phyloP scores from a whole-genome alignment of 768 basidiomycete species.

The Xanthoconium purpureum region DNA sequence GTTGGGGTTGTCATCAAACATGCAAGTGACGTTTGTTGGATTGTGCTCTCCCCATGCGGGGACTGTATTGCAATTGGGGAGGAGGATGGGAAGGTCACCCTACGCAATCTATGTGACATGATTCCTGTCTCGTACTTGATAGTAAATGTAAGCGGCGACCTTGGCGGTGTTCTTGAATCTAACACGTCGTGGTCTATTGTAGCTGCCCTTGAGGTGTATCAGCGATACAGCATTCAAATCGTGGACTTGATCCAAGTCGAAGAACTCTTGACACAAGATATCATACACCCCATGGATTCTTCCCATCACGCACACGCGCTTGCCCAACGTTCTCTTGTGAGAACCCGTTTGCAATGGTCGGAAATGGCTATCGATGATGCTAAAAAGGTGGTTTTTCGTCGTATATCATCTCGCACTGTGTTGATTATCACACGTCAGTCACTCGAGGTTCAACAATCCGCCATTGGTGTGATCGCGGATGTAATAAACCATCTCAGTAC shows the following conservation, averaged over 20 bases:
- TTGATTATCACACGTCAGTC: neutral
- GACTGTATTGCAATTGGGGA: too few species aligned
- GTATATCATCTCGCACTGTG: neutral
- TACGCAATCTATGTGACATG: too few species aligned
- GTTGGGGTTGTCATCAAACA: too few species aligned
- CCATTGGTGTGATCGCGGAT: neutral
- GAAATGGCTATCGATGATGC: neutral
- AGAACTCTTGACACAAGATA: neutral
- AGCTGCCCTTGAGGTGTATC: too few species aligned
- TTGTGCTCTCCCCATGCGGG: too few species aligned
- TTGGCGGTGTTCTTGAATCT: too few species aligned
- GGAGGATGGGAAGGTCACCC: too few species aligned
- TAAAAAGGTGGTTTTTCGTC: neutral
- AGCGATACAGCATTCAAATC: too few species aligned
- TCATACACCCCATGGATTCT: neutral
- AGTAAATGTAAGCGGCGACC: too few species aligned
- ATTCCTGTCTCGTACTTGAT: too few species aligned
- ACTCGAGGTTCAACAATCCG: neutral
- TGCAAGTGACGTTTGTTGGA: too few species aligned
- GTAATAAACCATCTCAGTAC: neutral
- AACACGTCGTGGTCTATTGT: too few species aligned
- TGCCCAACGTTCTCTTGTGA: neutral
- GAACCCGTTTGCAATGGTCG: neutral
- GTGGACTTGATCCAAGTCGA: neutral
- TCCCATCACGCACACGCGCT: neutral